Percentiles rank a stretch among this genome's conserved stretches.
These are phyloP conservation scores for Linnemannia schmuckeri DNA, from an alignment of 192 early-diverging fungal species.

Conservation along the genomic window DNA sequence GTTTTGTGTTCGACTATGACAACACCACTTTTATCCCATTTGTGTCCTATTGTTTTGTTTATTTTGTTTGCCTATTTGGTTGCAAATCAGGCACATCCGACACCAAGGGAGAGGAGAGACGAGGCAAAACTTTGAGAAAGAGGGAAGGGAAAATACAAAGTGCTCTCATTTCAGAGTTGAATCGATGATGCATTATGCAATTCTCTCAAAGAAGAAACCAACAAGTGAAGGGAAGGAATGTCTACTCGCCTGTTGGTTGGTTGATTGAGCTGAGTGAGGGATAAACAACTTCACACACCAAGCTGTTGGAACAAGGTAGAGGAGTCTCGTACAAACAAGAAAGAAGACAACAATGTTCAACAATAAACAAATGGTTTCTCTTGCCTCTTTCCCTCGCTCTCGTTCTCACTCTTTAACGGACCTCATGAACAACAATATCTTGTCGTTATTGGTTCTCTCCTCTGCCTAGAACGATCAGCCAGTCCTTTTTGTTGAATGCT, in stretches of 20 bases:
- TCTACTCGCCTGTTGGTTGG: no score
- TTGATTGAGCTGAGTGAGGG: no score
- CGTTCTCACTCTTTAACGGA: background rate
- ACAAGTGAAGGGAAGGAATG: background rate
- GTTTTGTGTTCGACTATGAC: background rate
- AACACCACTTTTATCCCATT: background rate
- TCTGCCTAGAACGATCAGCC: background rate
- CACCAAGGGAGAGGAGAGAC: background rate
- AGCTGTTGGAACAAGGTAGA: background rate
- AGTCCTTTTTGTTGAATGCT: background rate
- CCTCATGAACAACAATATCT: background rate
- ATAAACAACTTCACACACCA: background rate
- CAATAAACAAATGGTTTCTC: background rate
- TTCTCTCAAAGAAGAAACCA: background rate
- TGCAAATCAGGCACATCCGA: constrained; percentile 10
- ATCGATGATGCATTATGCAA: constrained; percentile 5
- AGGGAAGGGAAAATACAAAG: background rate
- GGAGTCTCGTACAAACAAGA: background rate
- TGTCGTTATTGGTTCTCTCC: constrained; percentile 1
- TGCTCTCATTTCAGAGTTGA: background rate
- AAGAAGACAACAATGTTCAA: background rate
- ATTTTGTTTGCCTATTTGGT: background rate
- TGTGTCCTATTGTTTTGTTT: background rate
- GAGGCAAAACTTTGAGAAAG: background rate
- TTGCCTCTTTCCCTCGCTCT: background rate